These are phyloP conservation scores for Euryodendron excelsum DNA, from an alignment of 148 eudicot species.

Conservation along the genomic window DNA sequence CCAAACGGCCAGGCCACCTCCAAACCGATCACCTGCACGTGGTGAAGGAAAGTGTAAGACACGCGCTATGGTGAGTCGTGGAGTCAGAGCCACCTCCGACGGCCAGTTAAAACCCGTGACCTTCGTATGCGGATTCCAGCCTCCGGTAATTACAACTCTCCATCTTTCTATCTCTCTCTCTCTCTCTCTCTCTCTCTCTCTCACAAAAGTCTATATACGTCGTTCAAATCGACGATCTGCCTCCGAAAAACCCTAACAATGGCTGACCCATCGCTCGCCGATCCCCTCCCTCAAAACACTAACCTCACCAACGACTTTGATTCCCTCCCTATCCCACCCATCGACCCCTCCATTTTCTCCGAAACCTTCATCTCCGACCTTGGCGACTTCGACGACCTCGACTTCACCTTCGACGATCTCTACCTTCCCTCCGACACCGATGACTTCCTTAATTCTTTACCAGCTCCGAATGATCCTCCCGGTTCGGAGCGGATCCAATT, in stretches of 20 bases:
- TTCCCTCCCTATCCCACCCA: background rate
- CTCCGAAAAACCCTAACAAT: background rate
- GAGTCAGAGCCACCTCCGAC: no score
- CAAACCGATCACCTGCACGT: no score
- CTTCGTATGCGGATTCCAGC: no score
- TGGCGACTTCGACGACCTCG: constrained; percentile 23
- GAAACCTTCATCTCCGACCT: background rate
- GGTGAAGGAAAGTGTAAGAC: no score
- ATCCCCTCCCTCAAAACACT: background rate
- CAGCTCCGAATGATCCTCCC: background rate
- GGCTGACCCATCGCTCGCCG: background rate
- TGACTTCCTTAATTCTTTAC: constrained; percentile 30
- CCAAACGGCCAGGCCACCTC: no score
- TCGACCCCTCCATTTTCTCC: constrained; percentile 7
- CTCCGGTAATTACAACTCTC: no score
- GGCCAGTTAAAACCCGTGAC: no score
- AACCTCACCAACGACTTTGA: background rate
- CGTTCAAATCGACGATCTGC: no score
- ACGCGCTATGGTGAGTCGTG: no score
- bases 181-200: no score
- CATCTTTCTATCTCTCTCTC: no score
- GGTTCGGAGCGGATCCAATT: background rate
- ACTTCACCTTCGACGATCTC: constrained; percentile 51
- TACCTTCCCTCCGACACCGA: constrained; percentile 33
- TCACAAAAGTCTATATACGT: no score